A percentile compares a stretch with the other conserved stretches of the same genome.
Evolutionary conservation across 2,329 filamentous ascomycete species (phyloP).

Genomic region (Pseudovirgaria hyperparasitica): DNA sequence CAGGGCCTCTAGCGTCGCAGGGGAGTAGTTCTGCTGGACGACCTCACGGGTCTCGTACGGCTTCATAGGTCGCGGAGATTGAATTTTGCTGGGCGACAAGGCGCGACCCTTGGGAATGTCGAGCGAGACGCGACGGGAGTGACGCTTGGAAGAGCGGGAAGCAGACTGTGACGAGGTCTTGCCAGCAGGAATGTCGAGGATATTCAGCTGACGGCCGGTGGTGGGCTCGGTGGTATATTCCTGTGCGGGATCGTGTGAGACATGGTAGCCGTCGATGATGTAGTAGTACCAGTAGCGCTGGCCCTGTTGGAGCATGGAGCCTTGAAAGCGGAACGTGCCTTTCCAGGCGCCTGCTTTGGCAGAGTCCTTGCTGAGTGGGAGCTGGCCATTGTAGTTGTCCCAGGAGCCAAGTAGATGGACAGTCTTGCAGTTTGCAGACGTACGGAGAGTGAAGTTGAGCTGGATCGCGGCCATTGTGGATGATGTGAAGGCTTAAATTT

Average conservation of each 20-base stretch:
- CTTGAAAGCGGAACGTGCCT: slow-evolving; percentile 93
- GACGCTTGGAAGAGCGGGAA: slow-evolving; percentile 32
- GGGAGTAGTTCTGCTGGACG: slow-evolving; percentile 66
- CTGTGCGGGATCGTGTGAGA: slow-evolving; percentile 89
- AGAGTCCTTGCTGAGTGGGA: slow-evolving; percentile 83
- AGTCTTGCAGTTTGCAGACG: slow-evolving; percentile 91
- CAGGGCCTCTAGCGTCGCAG: slow-evolving; percentile 66
- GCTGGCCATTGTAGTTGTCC: slow-evolving; percentile 93
- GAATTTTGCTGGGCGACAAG: slow-evolving; percentile 77
- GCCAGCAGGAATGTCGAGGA: slow-evolving; percentile 69
- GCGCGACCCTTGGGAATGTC: slow-evolving; percentile 82
- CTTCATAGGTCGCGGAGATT: slow-evolving; percentile 78
- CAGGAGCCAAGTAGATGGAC: slow-evolving; percentile 95
- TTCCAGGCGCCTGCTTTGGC: slow-evolving; percentile 88
- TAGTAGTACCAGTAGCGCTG: slow-evolving; percentile 99
- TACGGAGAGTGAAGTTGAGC: slow-evolving; percentile 90
- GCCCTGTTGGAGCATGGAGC: slow-evolving; percentile 70
- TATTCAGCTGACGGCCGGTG: slow-evolving; percentile 92
- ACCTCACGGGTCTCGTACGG: slow-evolving; percentile 81
- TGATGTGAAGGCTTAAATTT: slow-evolving; percentile 9
- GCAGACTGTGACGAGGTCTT: slow-evolving; percentile 30
- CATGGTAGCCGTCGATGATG: slow-evolving; percentile 98
- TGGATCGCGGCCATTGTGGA: slow-evolving; percentile 72
- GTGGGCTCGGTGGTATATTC: slow-evolving; percentile 87
- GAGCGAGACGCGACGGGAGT: slow-evolving; percentile 41